phyloP scores from a whole-genome alignment of 2,329 filamentous ascomycete species.

The Aureobasidium zeae region DNA sequence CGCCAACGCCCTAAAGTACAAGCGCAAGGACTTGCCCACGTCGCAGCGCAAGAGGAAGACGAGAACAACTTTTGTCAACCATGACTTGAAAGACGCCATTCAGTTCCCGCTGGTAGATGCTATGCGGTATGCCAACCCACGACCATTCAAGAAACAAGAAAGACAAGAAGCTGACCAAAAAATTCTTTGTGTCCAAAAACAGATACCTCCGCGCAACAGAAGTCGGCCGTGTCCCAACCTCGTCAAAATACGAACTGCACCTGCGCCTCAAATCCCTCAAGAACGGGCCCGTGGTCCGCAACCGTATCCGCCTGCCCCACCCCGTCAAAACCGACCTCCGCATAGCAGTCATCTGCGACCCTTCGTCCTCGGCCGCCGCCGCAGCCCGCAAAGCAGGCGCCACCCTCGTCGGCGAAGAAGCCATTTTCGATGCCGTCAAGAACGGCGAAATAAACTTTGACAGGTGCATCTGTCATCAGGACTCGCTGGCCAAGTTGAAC shows the following conservation, averaged over 20 bases:
- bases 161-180: no score
- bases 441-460: slow-evolving; percentile 78
- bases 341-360: slow-evolving; percentile 86
- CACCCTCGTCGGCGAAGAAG: slow-evolving; percentile 72
- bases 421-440: slow-evolving; percentile 70
- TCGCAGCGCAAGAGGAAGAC: slow-evolving; percentile 56
- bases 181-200: no score
- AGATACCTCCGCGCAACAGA: slow-evolving; percentile 89
- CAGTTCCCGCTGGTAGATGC: slow-evolving; percentile 83
- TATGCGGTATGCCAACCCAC: slow-evolving; percentile 56
- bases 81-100: slow-evolving; percentile 54
- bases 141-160: no score
- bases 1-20: slow-evolving; percentile 33
- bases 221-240: slow-evolving; percentile 66
- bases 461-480: slow-evolving; percentile 73
- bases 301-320: slow-evolving; percentile 78
- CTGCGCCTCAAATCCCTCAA: slow-evolving; percentile 75
- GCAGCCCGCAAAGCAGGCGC: slow-evolving; percentile 73
- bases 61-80: slow-evolving; percentile 55
- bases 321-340: slow-evolving; percentile 80
- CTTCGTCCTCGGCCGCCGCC: slow-evolving; percentile 62
- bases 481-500: slow-evolving; percentile 67
- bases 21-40: slow-evolving; percentile 39
- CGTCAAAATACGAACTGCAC: slow-evolving; percentile 79
- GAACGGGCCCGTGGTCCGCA: slow-evolving; percentile 78